Evolutionary conservation across 1,139 yeast genomes (phyloP).

Genomic region (Geotrichum citri-aurantii): DNA sequence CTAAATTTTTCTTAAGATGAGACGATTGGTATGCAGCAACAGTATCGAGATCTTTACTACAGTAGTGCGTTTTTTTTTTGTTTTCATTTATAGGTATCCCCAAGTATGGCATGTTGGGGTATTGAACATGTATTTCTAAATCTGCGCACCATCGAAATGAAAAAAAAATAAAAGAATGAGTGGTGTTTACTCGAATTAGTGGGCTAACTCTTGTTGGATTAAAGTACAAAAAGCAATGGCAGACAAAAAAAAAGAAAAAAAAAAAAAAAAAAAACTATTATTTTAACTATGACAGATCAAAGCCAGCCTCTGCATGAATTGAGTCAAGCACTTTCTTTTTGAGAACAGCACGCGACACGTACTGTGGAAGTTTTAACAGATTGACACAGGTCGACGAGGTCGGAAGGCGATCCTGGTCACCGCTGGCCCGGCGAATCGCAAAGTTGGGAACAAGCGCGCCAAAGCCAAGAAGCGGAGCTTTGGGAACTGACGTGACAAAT

Average conservation of each 20-base stretch:
- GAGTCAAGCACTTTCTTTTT: conserved; percentile 65
- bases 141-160: no score
- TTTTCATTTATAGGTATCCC: no score
- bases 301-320: conserved; percentile 76
- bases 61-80: no score
- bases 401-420: conserved; percentile 54
- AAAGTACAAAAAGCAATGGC: neutral
- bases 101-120: no score
- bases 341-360: conserved; percentile 53
- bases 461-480: conserved; percentile 90
- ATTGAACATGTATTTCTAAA: no score
- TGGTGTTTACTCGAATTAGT: no score
- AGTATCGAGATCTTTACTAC: no score
- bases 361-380: conserved; percentile 77
- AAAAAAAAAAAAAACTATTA: neutral
- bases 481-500: conserved; percentile 85
- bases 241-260: neutral
- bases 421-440: conserved; percentile 71
- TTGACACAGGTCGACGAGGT: conserved; percentile 94
- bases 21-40: no score
- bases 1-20: no score
- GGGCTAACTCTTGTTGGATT: no score
- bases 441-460: conserved; percentile 66
- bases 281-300: conserved; percentile 56
- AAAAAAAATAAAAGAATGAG: no score